A percentile compares a stretch with the other conserved stretches of the same genome.
Conservation (phyloP, 371 early-diverging fungal genomes). For the Mucor saturninus region DNA sequence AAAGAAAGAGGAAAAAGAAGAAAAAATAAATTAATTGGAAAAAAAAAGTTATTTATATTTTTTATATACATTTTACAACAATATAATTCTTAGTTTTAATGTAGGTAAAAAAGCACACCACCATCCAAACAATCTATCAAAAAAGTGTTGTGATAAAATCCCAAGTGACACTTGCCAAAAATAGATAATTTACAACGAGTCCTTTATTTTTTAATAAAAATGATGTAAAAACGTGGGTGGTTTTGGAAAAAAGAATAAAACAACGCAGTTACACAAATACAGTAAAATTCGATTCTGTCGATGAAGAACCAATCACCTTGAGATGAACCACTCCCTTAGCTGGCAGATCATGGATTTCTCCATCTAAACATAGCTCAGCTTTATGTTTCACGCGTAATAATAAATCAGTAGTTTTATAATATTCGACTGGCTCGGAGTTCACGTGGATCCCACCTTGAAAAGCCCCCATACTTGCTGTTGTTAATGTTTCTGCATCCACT, state of each 20-base stretch:
- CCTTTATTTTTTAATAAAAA: constrained; percentile 7
- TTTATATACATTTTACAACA: neutral
- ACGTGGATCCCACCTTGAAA: constrained; percentile 48
- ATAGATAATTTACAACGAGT: constrained; percentile 12
- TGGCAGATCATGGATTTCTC: constrained; percentile 43
- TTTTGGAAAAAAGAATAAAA: neutral
- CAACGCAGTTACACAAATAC: constrained; percentile 19
- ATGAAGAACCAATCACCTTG: constrained; percentile 32
- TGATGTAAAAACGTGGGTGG: constrained; percentile 7
- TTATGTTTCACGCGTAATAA: constrained; percentile 39
- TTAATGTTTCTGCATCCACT: constrained; percentile 33
- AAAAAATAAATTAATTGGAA: neutral
- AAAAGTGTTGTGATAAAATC: constrained; percentile 1
- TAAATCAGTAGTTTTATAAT: constrained; percentile 45
- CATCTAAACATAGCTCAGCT: constrained; percentile 52
- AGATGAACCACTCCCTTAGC: constrained; percentile 37
- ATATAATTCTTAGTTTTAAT: constrained; percentile 1
- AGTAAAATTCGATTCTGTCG: constrained; percentile 13
- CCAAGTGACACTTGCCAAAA: constrained; percentile 8
- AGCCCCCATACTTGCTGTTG: constrained; percentile 33
- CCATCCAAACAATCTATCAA: constrained; percentile 2
- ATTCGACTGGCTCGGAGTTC: constrained; percentile 32
- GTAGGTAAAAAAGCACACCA: constrained; percentile 3
- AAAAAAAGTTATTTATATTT: neutral
- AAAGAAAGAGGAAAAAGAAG: constrained; percentile 3